Evolutionary conservation across 2,329 filamentous ascomycete genomes (phyloP).

Genomic region (Trichoderma sp.): DNA sequence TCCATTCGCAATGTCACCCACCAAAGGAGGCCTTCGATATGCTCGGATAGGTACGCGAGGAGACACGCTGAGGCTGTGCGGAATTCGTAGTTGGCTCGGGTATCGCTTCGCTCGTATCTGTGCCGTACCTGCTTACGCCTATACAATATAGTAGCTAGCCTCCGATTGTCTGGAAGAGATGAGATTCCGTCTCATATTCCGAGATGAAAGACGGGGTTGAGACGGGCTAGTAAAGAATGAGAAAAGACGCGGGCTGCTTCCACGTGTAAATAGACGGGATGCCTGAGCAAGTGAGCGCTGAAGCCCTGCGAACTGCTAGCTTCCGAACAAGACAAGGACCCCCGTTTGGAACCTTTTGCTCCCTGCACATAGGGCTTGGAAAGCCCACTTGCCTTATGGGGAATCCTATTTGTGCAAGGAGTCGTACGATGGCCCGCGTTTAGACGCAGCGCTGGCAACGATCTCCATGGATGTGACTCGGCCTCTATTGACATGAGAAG

Average conservation of each 20-base stretch:
- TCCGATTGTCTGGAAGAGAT: not conserved
- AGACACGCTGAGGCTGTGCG: not conserved
- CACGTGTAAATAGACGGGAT: constrained; percentile 6
- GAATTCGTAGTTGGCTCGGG: not conserved
- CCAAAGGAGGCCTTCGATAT: not conserved
- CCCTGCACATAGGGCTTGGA: constrained; percentile 14
- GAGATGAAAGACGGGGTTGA: constrained; percentile 1
- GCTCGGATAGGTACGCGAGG: not conserved
- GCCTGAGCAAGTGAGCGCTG: not conserved
- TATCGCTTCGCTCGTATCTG: not conserved
- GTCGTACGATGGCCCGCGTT: not conserved
- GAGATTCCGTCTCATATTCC: not conserved
- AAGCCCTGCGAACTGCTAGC: constrained; percentile 1
- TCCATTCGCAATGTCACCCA: not conserved
- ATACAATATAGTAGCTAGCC: not conserved
- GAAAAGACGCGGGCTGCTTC: not conserved
- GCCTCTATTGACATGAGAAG: not conserved
- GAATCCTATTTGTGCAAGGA: not conserved
- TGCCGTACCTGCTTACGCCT: not conserved
- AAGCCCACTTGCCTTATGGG: constrained; percentile 6
- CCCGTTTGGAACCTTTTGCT: not conserved
- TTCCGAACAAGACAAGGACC: constrained; percentile 10
- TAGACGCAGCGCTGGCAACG: not conserved
- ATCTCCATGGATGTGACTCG: not conserved
- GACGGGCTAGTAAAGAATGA: not conserved